Evolutionary conservation across 495 filamentous ascomycete species (phyloP).

Genomic region (Penicillium chermesinum): DNA sequence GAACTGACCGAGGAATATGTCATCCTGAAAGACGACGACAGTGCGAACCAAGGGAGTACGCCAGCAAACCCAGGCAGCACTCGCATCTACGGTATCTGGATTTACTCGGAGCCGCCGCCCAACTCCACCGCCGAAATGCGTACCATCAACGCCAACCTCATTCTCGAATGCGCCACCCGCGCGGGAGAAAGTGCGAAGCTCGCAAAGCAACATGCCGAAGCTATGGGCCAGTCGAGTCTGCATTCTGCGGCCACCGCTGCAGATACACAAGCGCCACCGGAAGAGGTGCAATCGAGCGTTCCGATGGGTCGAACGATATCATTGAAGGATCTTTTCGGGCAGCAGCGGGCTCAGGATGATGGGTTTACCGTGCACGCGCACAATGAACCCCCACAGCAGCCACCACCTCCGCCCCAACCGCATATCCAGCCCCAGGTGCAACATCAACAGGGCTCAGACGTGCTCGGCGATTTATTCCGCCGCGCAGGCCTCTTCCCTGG

Average conservation of each 20-base stretch:
- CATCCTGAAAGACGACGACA: conserved; percentile 46
- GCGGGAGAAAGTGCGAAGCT: conserved; percentile 43
- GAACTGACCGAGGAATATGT: conserved; percentile 58
- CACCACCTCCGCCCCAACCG: conserved; percentile 7
- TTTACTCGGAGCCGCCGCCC: conserved; percentile 53
- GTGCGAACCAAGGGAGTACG: conserved; percentile 3
- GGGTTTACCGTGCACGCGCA: conserved; percentile 47
- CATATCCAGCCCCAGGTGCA: conserved; percentile 6
- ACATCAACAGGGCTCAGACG: conserved; percentile 20
- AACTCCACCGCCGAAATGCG: conserved; percentile 51
- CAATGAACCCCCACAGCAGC: conserved; percentile 15
- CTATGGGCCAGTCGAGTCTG: conserved; percentile 34
- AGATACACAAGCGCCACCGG: conserved; percentile 22
- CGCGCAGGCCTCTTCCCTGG: conserved; percentile 34
- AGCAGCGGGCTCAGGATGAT: conserved; percentile 49
- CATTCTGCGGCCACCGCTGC: conserved; percentile 34
- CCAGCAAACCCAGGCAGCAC: conserved; percentile 18
- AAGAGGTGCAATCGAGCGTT: conserved; percentile 33
- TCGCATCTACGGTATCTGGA: conserved; percentile 57
- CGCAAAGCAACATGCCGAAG: conserved; percentile 38
- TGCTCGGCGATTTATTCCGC: conserved; percentile 40
- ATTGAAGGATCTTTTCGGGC: conserved; percentile 51
- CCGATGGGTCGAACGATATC: conserved; percentile 52
- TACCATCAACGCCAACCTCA: conserved; percentile 45
- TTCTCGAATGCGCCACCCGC: conserved; percentile 49